Base-by-base conservation (phyloP, 768 basidiomycete genomes). In the Dentipellis sp. region DNA sequence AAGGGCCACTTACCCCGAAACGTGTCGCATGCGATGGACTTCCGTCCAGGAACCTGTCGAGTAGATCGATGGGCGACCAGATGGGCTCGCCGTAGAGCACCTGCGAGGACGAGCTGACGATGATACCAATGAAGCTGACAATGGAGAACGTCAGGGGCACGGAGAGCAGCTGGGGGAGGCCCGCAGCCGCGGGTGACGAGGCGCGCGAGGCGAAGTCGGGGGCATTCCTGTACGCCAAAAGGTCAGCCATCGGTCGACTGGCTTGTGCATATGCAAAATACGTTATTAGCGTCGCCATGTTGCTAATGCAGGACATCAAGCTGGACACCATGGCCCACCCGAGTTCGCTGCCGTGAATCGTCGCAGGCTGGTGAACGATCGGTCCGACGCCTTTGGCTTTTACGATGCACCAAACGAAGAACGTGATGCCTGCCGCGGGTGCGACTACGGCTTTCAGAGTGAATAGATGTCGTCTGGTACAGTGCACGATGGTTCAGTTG, bases 331-430 rank as follows among this genome's bases (percentile, higher is more conserved):
- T 88, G 14, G 78, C 77, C 90, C 90, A 93, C 16, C 78, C 81
- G 46, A 90, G 76, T 16, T 78, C 79, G 22, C 80, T 79, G 37
- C 90, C 89, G 59, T 81, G 78, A 29, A 89, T 65, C 4, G 71
- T 79, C 0, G 80, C 73, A 12, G 84, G 81, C 58, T 84, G 84
- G 40, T 74, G 77, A 53, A 93, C 71, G 58, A 91, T 83, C 16
- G 86, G 84, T 0, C 88, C 88, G 7, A 89, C 81, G 35, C 90
- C 90, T 52, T 82, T 79, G 0, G 88, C 88, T 63, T 85, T 87
- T 51, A 81, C 75, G 63, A 91, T 83, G 59, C 83, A 83, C 86
- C 89, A 88, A 59, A 86, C 73, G 71, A 90, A 84, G 73, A 88
- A 89, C 2, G 75, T 74, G 53, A 87, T 75, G 36, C 82, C 87